These are phyloP conservation scores for Lentinus polychrous DNA, from an alignment of 1,284 basidiomycete genomes.

Conservation along the genomic window DNA sequence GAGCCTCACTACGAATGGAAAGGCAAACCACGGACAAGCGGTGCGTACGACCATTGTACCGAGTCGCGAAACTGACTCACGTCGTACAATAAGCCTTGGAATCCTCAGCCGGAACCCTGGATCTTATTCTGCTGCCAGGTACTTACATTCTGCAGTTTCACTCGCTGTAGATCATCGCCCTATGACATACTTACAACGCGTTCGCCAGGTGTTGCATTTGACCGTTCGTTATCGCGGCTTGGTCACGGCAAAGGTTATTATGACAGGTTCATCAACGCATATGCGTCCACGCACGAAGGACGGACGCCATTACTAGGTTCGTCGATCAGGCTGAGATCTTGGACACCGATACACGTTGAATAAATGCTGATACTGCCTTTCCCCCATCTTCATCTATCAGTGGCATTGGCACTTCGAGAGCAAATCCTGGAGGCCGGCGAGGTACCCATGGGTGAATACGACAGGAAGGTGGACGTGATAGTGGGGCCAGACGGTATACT, in stretches of 20 bases:
- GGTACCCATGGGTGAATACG: constrained; percentile 52
- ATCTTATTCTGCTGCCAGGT: constrained; percentile 70
- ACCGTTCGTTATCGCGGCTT: constrained; percentile 58
- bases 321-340: constrained; percentile 11
- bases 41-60: constrained; percentile 30
- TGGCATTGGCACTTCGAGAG: constrained; percentile 58
- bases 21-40: constrained; percentile 37
- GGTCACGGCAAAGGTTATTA: constrained; percentile 81
- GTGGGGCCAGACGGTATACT: constrained; percentile 44
- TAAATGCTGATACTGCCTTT: constrained; percentile 8
- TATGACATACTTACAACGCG: constrained; percentile 4
- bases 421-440: constrained; percentile 49
- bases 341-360: constrained; percentile 8
- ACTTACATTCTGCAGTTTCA: constrained; percentile 14
- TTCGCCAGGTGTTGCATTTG: constrained; percentile 65
- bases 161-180: constrained; percentile 8
- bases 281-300: constrained; percentile 26
- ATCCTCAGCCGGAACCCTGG: constrained; percentile 36
- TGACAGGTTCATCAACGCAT: constrained; percentile 60
- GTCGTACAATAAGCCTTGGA: constrained; percentile 35
- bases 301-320: constrained; percentile 45
- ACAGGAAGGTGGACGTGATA: constrained; percentile 65
- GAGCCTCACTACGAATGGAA: constrained; percentile 50
- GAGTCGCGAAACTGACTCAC: neutral
- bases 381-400: constrained; percentile 26